Evolutionary conservation across 345 rosid species (phyloP).

Genomic region (Physaria fendleri): DNA sequence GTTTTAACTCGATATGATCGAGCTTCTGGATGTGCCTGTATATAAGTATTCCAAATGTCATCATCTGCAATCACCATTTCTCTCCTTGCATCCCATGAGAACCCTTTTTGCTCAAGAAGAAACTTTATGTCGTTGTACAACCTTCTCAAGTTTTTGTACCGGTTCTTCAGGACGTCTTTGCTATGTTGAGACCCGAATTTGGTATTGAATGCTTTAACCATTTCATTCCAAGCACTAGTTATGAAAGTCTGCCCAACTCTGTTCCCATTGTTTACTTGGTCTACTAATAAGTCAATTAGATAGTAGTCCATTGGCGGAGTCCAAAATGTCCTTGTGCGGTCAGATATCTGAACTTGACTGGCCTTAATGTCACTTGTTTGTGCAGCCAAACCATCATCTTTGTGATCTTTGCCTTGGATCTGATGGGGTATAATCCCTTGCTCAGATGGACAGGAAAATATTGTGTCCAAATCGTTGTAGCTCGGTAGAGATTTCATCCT

Average conservation of each 20-base stretch:
- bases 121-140: slow-evolving; percentile 56
- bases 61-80: slow-evolving; percentile 85
- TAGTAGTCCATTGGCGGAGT: slow-evolving; percentile 84
- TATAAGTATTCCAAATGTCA: slow-evolving; percentile 58
- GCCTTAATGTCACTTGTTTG: slow-evolving; percentile 42
- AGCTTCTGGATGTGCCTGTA: slow-evolving; percentile 79
- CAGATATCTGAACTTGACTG: slow-evolving; percentile 30
- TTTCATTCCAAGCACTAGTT: slow-evolving; percentile 69
- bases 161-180: slow-evolving; percentile 77
- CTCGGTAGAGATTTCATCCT: slow-evolving; percentile 57
- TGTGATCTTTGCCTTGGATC: slow-evolving; percentile 34
- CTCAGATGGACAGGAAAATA: slow-evolving; percentile 41
- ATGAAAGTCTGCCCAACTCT: slow-evolving; percentile 78
- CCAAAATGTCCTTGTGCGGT: slow-evolving; percentile 82
- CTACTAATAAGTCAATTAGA: slow-evolving; percentile 67
- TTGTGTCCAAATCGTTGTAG: slow-evolving; percentile 56
- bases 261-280: slow-evolving; percentile 69
- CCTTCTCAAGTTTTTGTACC: slow-evolving; percentile 81
- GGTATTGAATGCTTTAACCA: slow-evolving; percentile 53
- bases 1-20: slow-evolving; percentile 78
- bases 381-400: slow-evolving; percentile 30
- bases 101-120: slow-evolving; percentile 62
- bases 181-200: slow-evolving; percentile 54
- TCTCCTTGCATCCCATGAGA: slow-evolving; percentile 69
- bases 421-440: slow-evolving; percentile 24